phyloP scores from a whole-genome alignment of 1,284 basidiomycete species.

The Moesziomyces parantarcticus region DNA sequence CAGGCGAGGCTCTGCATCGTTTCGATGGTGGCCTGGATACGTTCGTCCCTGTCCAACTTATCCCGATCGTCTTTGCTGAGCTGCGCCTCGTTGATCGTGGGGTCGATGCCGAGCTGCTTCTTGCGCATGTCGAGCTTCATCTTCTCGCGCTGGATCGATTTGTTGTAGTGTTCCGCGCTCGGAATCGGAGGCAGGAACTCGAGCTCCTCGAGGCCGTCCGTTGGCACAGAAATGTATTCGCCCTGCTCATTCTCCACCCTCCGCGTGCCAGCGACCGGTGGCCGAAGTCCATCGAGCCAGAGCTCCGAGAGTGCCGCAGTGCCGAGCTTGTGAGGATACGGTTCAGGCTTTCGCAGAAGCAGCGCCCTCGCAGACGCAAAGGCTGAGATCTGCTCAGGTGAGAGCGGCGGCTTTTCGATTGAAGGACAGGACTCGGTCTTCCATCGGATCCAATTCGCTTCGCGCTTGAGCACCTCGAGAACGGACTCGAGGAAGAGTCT shows the following conservation, averaged over 20 bases:
- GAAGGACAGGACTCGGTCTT: conserved; percentile 62
- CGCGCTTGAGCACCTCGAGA: conserved; percentile 51
- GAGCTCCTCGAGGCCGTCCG: conserved; percentile 63
- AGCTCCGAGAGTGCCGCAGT: conserved; percentile 62
- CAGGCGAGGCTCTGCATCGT: conserved; percentile 57
- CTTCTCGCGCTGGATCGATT: conserved; percentile 50
- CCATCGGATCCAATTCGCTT: conserved; percentile 63
- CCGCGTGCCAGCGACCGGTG: conserved; percentile 37
- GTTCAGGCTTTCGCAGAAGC: conserved; percentile 27
- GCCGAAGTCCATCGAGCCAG: conserved; percentile 62
- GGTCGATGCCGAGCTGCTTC: conserved; percentile 50
- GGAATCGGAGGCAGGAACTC: conserved; percentile 54
- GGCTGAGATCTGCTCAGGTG: conserved; percentile 35
- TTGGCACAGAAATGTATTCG: conserved; percentile 44
- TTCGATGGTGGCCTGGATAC: conserved; percentile 27
- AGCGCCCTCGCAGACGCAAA: conserved; percentile 35
- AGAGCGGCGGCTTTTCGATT: conserved; percentile 54
- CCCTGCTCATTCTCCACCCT: conserved; percentile 55
- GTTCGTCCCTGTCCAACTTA: conserved; percentile 37
- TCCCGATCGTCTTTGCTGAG: conserved; percentile 36
- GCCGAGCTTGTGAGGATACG: conserved; percentile 54
- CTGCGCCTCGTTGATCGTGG: conserved; percentile 6
- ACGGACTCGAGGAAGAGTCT: conserved; percentile 53
- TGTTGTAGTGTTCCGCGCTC: conserved; percentile 49
- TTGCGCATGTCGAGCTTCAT: conserved; percentile 50